A percentile compares a stretch with the other conserved stretches of the same genome.
Evolutionary conservation across 306 rosid genomes (phyloP).

Genomic region (Myrica gale): DNA sequence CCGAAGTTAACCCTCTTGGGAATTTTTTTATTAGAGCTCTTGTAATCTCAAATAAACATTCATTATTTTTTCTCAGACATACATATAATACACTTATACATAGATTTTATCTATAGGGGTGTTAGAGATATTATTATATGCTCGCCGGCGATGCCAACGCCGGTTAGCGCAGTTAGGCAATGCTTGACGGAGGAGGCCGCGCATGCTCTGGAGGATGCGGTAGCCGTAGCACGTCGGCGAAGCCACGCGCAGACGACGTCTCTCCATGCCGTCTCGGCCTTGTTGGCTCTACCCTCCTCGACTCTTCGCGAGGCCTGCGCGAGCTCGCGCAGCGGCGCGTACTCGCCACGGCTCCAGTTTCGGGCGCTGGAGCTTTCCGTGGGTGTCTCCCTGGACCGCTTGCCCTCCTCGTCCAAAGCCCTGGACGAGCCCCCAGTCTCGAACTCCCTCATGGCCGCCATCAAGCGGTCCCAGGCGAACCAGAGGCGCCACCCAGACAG

Average conservation of each 20-base stretch:
- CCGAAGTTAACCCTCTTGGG: slow-evolving; percentile 29
- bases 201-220: slow-evolving; percentile 80
- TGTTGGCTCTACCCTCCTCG: slow-evolving; percentile 62
- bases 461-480: slow-evolving; percentile 89
- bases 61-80: neutral
- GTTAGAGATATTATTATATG: slow-evolving; percentile 36
- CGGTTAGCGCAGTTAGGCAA: slow-evolving; percentile 92
- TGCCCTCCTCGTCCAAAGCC: slow-evolving; percentile 55
- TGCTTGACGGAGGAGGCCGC: slow-evolving; percentile 89
- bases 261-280: slow-evolving; percentile 80
- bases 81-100: no score
- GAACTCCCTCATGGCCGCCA: slow-evolving; percentile 94
- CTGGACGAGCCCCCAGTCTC: slow-evolving; percentile 77
- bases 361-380: slow-evolving; percentile 85
- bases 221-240: slow-evolving; percentile 72
- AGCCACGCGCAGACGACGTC: slow-evolving; percentile 90
- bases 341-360: slow-evolving; percentile 73
- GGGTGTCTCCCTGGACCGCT: slow-evolving; percentile 82
- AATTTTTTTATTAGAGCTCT: slow-evolving; percentile 20
- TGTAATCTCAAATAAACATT: neutral
- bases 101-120: neutral
- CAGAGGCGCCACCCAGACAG: slow-evolving; percentile 89
- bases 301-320: slow-evolving; percentile 75
- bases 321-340: slow-evolving; percentile 69
- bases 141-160: slow-evolving; percentile 99